Evolutionary conservation across 2,329 filamentous ascomycete species (phyloP).

Genomic region (Trichoderma sp.): DNA sequence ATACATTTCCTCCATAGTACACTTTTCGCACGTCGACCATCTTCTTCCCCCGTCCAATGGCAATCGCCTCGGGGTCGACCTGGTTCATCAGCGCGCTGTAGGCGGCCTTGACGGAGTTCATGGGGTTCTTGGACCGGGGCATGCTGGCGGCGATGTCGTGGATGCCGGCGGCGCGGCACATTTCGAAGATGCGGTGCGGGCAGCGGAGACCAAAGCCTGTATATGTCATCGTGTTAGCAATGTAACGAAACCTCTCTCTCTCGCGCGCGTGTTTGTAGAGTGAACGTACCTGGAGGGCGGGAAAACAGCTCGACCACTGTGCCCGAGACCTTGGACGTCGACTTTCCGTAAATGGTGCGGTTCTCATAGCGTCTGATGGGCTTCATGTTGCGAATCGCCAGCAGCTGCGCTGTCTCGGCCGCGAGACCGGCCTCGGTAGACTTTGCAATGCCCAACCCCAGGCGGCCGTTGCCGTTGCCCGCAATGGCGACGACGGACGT

Average conservation of each 20-base stretch:
- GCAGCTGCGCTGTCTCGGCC: constrained; percentile 69
- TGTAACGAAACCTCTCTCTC: no score
- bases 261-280: no score
- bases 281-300: constrained; percentile 76
- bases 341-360: constrained; percentile 84
- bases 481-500: constrained; percentile 76
- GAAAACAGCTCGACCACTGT: constrained; percentile 79
- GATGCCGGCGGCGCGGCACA: constrained; percentile 85
- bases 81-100: constrained; percentile 82
- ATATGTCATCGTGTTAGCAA: constrained; percentile 20
- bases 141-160: constrained; percentile 83
- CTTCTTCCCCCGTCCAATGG: constrained; percentile 88
- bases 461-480: constrained; percentile 80
- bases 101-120: constrained; percentile 96
- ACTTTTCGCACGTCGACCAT: constrained; percentile 94
- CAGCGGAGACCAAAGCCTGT: constrained; percentile 91
- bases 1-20: constrained; percentile 83
- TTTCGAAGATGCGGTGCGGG: constrained; percentile 90
- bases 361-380: constrained; percentile 91
- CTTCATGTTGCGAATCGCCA: constrained; percentile 88
- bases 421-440: constrained; percentile 72
- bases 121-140: constrained; percentile 84
- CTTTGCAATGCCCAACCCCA: constrained; percentile 91
- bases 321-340: constrained; percentile 83
- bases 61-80: constrained; percentile 84